phyloP scores from a whole-genome alignment of 202 grass and related monocot species.

The Dendrocalamus latiflorus region DNA sequence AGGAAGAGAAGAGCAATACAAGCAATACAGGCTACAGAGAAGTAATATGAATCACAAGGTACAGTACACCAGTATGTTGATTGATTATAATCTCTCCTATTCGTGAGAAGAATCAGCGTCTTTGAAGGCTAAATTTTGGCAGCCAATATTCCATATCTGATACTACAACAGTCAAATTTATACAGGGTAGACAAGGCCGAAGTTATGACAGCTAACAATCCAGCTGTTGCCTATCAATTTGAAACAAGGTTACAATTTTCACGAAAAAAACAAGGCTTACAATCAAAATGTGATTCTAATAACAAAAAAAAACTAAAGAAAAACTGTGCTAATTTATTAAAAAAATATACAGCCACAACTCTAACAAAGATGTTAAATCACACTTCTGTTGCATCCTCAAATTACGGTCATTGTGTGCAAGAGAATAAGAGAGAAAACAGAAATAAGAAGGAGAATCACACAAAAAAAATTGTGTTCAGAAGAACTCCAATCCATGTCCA shows the following conservation, averaged over 20 bases:
- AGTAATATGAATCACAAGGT: conserved; percentile 7
- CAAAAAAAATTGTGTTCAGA: not conserved
- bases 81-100: not conserved
- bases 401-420: not conserved
- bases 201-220: not conserved
- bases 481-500: not conserved
- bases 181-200: not conserved
- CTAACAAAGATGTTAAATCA: not conserved
- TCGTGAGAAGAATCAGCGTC: not conserved
- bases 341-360: not conserved
- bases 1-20: not conserved
- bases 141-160: not conserved
- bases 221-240: not conserved
- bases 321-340: not conserved
- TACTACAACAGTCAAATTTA: not conserved
- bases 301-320: not conserved
- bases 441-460: not conserved
- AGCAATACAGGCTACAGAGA: not conserved
- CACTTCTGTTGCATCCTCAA: conserved; percentile 5
- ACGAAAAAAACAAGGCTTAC: not conserved
- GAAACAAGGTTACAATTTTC: not conserved
- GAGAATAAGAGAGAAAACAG: not conserved
- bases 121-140: conserved; percentile 6
- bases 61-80: not conserved
- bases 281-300: not conserved